These are phyloP conservation scores for Butyriboletus appendiculatus DNA, from an alignment of 1,284 basidiomycete species.

Conservation along the genomic window DNA sequence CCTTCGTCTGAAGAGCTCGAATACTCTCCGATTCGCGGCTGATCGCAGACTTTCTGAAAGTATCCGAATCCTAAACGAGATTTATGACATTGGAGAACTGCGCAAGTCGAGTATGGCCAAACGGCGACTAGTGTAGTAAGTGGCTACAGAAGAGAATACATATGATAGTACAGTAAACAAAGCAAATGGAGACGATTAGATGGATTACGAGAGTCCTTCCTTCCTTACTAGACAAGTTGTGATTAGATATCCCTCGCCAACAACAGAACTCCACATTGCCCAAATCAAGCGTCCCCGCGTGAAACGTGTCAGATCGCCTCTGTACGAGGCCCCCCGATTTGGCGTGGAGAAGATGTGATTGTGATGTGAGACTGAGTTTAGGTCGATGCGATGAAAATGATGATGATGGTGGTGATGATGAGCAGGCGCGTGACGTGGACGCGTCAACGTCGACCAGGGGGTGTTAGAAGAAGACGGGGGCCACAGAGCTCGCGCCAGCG, in stretches of 20 bases:
- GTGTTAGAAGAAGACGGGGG: slow-evolving; percentile 50
- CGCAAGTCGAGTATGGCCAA: slow-evolving; percentile 5
- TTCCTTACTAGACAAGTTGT: slow-evolving; percentile 13
- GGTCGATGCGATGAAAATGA: neutral
- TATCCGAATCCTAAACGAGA: slow-evolving; percentile 3
- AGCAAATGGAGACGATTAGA: slow-evolving; percentile 13
- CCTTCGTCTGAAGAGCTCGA: neutral
- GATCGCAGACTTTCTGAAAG: neutral
- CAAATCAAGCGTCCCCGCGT: slow-evolving; percentile 5
- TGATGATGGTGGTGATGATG: neutral
- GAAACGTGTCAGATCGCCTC: slow-evolving; percentile 7
- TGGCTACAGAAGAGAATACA: slow-evolving; percentile 19
- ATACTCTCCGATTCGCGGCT: slow-evolving; percentile 9
- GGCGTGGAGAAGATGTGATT: slow-evolving; percentile 4
- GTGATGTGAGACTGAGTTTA: neutral
- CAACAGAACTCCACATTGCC: neutral
- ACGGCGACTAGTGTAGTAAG: slow-evolving; percentile 13
- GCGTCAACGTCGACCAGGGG: neutral
- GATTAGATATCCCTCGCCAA: slow-evolving; percentile 20
- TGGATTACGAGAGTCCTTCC: slow-evolving; percentile 21
- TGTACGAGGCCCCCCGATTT: slow-evolving; percentile 1
- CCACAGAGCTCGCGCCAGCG: slow-evolving; percentile 44
- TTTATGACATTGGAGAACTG: neutral
- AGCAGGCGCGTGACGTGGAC: neutral
- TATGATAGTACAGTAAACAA: slow-evolving; percentile 7